Evolutionary conservation across 176 grass and related monocot species (phyloP), one percentile per base, ranked within the genome.

Genomic region (Saccharum spontaneum): DNA sequence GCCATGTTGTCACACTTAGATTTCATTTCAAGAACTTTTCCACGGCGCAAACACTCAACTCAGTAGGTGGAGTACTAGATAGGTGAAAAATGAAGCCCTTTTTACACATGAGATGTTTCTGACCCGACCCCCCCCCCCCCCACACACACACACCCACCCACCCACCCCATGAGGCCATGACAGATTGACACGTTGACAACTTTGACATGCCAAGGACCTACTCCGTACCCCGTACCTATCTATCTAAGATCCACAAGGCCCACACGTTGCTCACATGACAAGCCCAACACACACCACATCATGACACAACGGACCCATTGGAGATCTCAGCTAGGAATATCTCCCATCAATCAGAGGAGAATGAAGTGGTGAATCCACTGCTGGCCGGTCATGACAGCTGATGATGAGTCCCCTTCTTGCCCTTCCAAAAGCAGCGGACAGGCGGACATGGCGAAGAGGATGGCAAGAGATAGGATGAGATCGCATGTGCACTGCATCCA

Each of bases 301-400:
- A 37, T 80, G 24, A 49, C 72, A 70, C 50, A 17, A n/a, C 46
- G 79, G 64, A 46, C 50, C 30, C 7, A 7, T 66, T 17, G 0
- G 18, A 66, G 23, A 46, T 46, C 61, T 66, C 3, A 45, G 17
- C 8, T 20, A 64, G 49, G 71, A 70, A 63, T 63, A 76, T 81
- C 82, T 63, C 77, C 76, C 3, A 37, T 37, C 37, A 36, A 74
- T 73, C 76, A 30, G 22, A n/a, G 22, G 28, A 6, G 15, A 52
- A 75, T 4, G 15, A 22, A 40, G 66, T 82, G 73, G 83, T 82
- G 72, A 41, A 67, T 86, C 72, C 83, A 90, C 83, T 82, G 79
- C 66, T 78, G 34, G 49, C 49, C 5, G 49, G 83, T 36, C 62
- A 4, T 52, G 78, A 48, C 62, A 37, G 22, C 34, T 71, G 72